Conservation (phyloP, 176 grass and related monocot genomes). For the Cymbopogon citratus region DNA sequence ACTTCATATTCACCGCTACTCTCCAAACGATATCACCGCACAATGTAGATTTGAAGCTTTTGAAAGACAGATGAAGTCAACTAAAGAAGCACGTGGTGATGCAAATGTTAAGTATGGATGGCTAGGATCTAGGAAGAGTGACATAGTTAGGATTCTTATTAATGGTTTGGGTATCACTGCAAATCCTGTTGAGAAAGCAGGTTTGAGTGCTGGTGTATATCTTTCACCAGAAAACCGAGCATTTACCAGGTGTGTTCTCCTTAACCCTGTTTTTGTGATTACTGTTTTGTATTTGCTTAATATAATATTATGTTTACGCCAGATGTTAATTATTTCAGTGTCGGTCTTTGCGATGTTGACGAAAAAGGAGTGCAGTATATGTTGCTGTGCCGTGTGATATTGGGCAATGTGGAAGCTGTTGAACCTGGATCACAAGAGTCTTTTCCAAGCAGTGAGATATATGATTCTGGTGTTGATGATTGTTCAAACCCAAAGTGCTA, state of each 20-base stretch:
- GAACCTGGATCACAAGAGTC: slow-evolving; percentile 44
- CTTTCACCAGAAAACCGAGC: slow-evolving; percentile 64
- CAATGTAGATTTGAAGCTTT: slow-evolving; percentile 64
- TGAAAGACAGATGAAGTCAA: slow-evolving; percentile 60
- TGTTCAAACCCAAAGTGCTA: slow-evolving; percentile 56
- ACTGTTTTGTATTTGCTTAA: not conserved
- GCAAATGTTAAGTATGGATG: slow-evolving; percentile 65
- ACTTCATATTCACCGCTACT: slow-evolving; percentile 57
- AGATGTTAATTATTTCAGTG: slow-evolving; percentile 40
- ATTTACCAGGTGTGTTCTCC: slow-evolving; percentile 55
- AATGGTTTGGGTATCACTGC: slow-evolving; percentile 53
- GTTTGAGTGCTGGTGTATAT: slow-evolving; percentile 48
- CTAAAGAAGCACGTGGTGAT: slow-evolving; percentile 49
- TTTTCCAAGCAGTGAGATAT: slow-evolving; percentile 48
- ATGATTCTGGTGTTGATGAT: slow-evolving; percentile 56
- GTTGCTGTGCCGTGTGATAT: slow-evolving; percentile 68
- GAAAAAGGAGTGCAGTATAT: slow-evolving; percentile 87
- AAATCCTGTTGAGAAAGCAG: slow-evolving; percentile 44
- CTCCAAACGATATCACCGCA: slow-evolving; percentile 57
- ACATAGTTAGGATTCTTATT: slow-evolving; percentile 71
- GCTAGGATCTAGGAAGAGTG: slow-evolving; percentile 68
- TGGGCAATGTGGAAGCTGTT: slow-evolving; percentile 55
- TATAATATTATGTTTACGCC: not conserved
- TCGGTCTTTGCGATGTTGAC: slow-evolving; percentile 88
- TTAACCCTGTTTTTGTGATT: not conserved